Base-by-base conservation (phyloP, 352 stramenopile genomes). In the Globisporangium acanthophoron region DNA sequence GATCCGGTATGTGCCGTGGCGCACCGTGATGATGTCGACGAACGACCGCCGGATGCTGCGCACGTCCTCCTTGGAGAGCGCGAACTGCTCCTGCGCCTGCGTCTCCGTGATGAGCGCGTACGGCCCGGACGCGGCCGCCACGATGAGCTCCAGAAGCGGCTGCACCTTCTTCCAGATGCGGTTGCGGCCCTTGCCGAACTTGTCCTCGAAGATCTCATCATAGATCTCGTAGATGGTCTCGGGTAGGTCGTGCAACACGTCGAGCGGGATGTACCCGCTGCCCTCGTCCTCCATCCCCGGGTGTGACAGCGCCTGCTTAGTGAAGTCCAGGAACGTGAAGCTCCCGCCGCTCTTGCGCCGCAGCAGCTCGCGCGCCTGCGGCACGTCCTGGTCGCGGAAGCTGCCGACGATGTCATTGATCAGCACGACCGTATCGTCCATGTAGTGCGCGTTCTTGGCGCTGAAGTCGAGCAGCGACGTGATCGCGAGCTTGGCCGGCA, bases 191-290 rank as follows among this genome's bases (percentile, higher is more conserved):
- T 85, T 73, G 31, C 85, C 85, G 52, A 92, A 94, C 66, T 94
- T 94, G 61, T 94, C 85, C 52, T 94, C 79, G 49, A 94, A 94
- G 44, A 94, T 92, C 62, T 91, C 79, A 2, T 76, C 73, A 56
- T 87, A 92, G 54, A 94, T 94, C 46, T 91, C 85, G 62, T 82
- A 87, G 31, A 94, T 63, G 16, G 80, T 84, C 64, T 92, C 73
- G 3, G 85, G 85, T 35, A 94, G 65, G 29, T 94, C 80, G 18
- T 88, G 62, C 5, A 92, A 67, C 9, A 92, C 73, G 11, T 73
- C 74, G 2, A 93, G 69, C 0, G 78, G 70, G 41, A 92, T 74
- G 18, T 59, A 60, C 1, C 70, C 76, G 15, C 60, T 62, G 3
- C 54, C 33, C 12, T 39, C 56, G 35, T 85, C 72, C 24, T 87